Base-by-base conservation (phyloP, 306 rosid genomes). In the Mucuna pruriens region DNA sequence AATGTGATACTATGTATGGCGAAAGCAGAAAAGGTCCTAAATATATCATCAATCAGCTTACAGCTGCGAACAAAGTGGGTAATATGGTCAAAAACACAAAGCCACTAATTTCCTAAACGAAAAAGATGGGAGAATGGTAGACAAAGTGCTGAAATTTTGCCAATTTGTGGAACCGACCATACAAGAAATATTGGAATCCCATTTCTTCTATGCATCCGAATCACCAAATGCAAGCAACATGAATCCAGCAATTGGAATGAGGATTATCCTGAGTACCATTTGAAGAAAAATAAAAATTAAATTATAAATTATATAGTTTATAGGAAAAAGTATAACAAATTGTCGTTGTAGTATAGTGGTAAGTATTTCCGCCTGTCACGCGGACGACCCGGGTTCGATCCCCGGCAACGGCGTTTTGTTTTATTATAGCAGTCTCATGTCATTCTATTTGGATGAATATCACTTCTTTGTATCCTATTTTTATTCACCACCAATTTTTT, bases 261-360 rank as follows among this genome's bases (percentile, higher is more conserved):
- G 44, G n/a, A 51, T n/a, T n/a, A n/a, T 67, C 52, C 4, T 42
- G 45, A 51, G 15, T 42, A 42, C 0, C 48, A 42, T 42, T 38
- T 38, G 42, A 38, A 10, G 13, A 10, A 10, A 42, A 9, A 51
- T 68, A 69, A 23, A 23, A 26, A 1, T n/a, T n/a, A 62, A 34
- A 29, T 33, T 29, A 3, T 29, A 29, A 29, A 29, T 1, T 29
- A 29, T 29, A 1, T 29, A 29, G 3, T 1, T 29, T 29, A 1
- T 29, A 29, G 3, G 31, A 29, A 29, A 29, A 29, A 3, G 31
- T 3, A 38, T n/a, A n/a, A 0, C 16, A 48, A 45, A 0, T 0
- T 4, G 77, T 80, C 72, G 66, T 81, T 73, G 85, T 82, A 82
- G 81, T 75, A 82, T 82, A 82, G 76, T 66, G 85, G 85, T 74